phyloP scores from a whole-genome alignment of 345 rosid genomes.

The Euphorbia pulcherrima region DNA sequence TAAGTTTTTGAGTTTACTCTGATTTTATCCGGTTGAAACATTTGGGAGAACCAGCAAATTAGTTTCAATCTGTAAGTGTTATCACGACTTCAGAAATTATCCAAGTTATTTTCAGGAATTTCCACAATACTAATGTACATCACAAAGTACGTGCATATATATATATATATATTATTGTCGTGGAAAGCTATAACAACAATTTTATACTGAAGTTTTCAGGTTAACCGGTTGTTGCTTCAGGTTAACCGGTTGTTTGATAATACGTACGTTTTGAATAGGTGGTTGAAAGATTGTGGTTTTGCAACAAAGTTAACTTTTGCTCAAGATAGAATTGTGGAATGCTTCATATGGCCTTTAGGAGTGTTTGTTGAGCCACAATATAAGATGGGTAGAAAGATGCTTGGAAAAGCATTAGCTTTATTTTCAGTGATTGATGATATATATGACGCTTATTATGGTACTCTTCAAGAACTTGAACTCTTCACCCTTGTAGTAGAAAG shows the following conservation, averaged over 20 bases:
- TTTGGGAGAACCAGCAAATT: no score
- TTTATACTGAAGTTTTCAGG: no score
- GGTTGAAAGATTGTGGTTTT: background rate
- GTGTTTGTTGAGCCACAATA: background rate
- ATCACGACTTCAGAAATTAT: no score
- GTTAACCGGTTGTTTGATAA: no score
- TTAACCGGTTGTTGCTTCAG: no score
- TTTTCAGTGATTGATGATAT: background rate
- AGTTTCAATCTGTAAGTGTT: no score
- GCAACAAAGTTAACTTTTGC: background rate
- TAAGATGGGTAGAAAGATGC: background rate
- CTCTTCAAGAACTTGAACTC: background rate
- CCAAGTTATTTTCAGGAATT: no score
- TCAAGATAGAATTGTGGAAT: background rate
- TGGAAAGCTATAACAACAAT: no score
- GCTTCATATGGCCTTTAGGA: background rate
- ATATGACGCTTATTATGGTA: background rate
- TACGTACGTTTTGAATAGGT: background rate
- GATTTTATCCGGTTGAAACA: no score
- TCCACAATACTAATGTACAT: no score
- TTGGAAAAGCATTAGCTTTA: background rate
- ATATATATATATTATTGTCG: no score
- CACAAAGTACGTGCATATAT: background rate
- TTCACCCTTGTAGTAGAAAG: background rate
- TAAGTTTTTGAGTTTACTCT: no score